phyloP scores from a whole-genome alignment of 2,329 filamentous ascomycete genomes.

The Paecilomyces niveus region DNA sequence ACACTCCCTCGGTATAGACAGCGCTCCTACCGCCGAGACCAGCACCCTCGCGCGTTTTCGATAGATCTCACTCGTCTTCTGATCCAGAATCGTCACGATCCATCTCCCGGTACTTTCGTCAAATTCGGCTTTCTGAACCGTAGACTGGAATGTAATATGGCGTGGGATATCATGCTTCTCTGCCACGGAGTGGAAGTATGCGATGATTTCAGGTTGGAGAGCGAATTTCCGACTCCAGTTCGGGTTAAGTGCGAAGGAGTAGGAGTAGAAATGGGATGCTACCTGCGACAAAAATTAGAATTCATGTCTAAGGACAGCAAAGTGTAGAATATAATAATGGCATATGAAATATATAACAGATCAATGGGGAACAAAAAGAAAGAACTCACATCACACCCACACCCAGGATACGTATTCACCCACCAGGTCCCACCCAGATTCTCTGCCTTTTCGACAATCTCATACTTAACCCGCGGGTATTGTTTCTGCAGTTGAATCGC shows the following conservation, averaged over 20 bases:
- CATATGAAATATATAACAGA: too few relatives aligned
- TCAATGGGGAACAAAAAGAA: too few relatives aligned
- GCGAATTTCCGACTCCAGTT: constrained; percentile 30
- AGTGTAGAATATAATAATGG: neutral
- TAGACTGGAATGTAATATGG: constrained; percentile 15
- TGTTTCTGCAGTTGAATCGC: constrained; percentile 39
- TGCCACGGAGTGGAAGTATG: constrained; percentile 15
- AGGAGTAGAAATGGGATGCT: constrained; percentile 36
- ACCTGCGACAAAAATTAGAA: constrained; percentile 30
- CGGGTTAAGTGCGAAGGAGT: constrained; percentile 40
- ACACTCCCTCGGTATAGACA: constrained; percentile 19
- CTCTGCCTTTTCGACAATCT: too few relatives aligned
- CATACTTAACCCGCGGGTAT: constrained; percentile 31
- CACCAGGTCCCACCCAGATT: too few relatives aligned
- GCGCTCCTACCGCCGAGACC: constrained; percentile 23
- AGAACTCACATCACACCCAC: too few relatives aligned
- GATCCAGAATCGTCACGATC: constrained; percentile 18
- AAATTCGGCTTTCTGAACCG: constrained; percentile 12
- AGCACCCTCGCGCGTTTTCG: constrained; percentile 17
- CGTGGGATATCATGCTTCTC: constrained; percentile 12
- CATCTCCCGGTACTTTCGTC: constrained; percentile 15
- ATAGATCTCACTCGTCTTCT: constrained; percentile 11
- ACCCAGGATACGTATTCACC: too few relatives aligned
- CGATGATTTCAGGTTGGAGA: constrained; percentile 30
- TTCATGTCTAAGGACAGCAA: too few relatives aligned